Evolutionary conservation across 257 asterid genomes (phyloP), one percentile per base, ranked within the genome.

Genomic region (Nicotiana attenuata): DNA sequence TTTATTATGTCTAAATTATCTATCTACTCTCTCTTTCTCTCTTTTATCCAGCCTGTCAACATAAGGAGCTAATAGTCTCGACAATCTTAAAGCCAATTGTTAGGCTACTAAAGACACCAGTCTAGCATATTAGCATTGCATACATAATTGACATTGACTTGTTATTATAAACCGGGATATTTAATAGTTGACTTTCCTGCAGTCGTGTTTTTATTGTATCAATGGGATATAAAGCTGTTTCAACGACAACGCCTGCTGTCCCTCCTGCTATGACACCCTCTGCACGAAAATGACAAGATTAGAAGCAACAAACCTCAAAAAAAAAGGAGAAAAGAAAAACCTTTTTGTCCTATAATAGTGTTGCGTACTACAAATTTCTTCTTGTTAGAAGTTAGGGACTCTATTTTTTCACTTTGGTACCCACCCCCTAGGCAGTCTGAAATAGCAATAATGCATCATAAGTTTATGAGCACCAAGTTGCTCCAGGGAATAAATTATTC

Each of bases 201-300:
- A 95, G 84, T 65, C 99, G 93, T 57, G 99, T 95, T 90, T 95
- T 95, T 77, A 95, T 95, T 13, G 99, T 95, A 87, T 95, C 99
- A 59, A 95, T 95, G 50, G 99, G 99, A 83, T 95, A 95, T 80
- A 95, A 86, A 89, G 91, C 95, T 65, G 98, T 91, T 87, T 95
- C 99, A 81, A 95, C 99, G 45, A 95, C 95, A 85, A 92, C 98
- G 35, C 99, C 99, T 80, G 99, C 97, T 16, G 94, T 86, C 57
- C 96, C 99, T 82, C 99, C 99, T 59, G 99, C 97, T 91, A 93
- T 89, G 64, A 90, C 87, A 84, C 99, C 99, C 91, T 95, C 99
- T 95, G 97, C 89, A 89, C 53, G 80, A 83, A 47, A 52, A 71
- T 57, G 45, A 19, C 68, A 59, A 41, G 28, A 78, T 73, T 76